Base-by-base conservation (phyloP, 306 rosid genomes). In the Amphicarpaea edgeworthii region DNA sequence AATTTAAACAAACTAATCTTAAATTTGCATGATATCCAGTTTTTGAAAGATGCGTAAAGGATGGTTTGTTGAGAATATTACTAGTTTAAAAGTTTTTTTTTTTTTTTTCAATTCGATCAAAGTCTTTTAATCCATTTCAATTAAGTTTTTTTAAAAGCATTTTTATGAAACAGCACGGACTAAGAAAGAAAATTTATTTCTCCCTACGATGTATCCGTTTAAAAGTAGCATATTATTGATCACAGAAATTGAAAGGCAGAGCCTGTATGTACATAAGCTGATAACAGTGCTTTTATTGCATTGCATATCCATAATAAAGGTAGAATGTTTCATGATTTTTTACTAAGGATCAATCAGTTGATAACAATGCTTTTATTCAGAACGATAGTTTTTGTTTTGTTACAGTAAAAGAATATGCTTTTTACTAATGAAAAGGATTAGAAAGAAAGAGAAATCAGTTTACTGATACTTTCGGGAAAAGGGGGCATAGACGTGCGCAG, bases 361-460 rank as follows among this genome's bases (percentile, higher is more conserved):
- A 2, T 54, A 7, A 23, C 34, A 4, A 72, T 21, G 16, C 41
- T 38, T 38, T 37, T 45, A 3, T 43, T 12, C 20, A 40, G 40
- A 43, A 23, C 26, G 55, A n/a, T 24, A 23, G 55, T 12, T 24
- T 10, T 73, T 26, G 12, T 40, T 23, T 40, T 4, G 42, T n/a
- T 57, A n/a, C 5, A 50, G 15, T 51, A 1, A 53, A 20, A 3
- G 3, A 28, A 28, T 5, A 28, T 28, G 32, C 32, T 28, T 28
- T 28, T 28, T 28, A 24, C 54, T 26, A 26, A 12, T 60, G 14
- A 17, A 24, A 20, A 46, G 23, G 10, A 42, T n/a, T n/a, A 16
- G 21, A 60, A 70, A 69, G 12, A 30, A 19, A 71, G 15, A 70
- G 47, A 78, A 61, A 40, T 28, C 14, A 3, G 26, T 17, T 16